Conservation (phyloP, 2,329 filamentous ascomycete species). For the Xylaria sp. region DNA sequence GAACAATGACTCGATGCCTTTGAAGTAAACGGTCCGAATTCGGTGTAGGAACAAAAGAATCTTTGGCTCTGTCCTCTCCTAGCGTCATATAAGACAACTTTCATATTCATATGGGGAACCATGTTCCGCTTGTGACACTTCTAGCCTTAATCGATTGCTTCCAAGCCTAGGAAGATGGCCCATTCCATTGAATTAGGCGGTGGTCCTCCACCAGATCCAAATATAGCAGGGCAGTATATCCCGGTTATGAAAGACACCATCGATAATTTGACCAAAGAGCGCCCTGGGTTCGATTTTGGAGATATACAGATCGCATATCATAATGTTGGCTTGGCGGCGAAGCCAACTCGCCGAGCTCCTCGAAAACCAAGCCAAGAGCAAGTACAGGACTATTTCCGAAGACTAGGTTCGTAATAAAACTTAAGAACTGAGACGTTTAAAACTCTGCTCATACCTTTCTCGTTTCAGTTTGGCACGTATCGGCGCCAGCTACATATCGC, state of each 20-base stretch:
- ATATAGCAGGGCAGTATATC: not conserved
- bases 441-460: not conserved
- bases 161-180: not conserved
- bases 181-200: not conserved
- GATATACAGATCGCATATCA: not conserved
- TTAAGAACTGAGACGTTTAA: not conserved
- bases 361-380: not conserved
- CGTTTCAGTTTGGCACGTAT: not conserved
- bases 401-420: not conserved
- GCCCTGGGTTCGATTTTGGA: not conserved
- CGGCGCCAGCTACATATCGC: not conserved
- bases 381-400: slow-evolving; percentile 2
- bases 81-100: not conserved
- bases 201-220: not conserved
- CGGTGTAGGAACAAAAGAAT: not conserved
- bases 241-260: not conserved
- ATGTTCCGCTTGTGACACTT: not conserved
- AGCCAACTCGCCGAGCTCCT: not conserved
- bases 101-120: not conserved
- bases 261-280: not conserved
- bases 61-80: not conserved
- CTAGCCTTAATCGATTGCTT: not conserved
- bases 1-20: not conserved
- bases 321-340: not conserved
- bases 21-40: not conserved